These are phyloP conservation scores for Solanum clarkiae DNA, from an alignment of 257 asterid species.

Conservation along the genomic window DNA sequence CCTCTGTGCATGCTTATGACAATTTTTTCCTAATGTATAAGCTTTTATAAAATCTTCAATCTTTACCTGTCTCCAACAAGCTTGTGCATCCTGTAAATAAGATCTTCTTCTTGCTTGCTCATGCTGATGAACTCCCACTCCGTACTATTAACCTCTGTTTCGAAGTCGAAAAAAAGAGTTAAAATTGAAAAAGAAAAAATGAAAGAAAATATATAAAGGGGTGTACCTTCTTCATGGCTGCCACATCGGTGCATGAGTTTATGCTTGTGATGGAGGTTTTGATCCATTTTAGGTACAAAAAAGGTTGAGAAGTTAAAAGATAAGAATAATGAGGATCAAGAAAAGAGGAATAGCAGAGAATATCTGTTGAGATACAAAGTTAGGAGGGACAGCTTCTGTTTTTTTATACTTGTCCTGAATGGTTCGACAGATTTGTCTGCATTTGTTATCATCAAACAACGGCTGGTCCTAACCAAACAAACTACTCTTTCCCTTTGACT, in stretches of 20 bases:
- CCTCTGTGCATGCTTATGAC: background rate
- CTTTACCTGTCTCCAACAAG: constrained; percentile 58
- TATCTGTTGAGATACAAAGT: background rate
- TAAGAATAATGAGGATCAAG: background rate
- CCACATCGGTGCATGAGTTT: background rate
- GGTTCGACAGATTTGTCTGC: constrained; percentile 4
- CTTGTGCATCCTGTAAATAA: constrained; percentile 56
- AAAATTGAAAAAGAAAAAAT: no score
- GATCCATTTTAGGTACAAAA: background rate
- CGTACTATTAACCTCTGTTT: constrained; percentile 31
- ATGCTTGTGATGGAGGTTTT: background rate
- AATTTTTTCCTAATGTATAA: background rate
- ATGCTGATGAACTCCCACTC: constrained; percentile 32
- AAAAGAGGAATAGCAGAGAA: background rate
- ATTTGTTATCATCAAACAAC: background rate
- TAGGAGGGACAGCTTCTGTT: constrained; percentile 1
- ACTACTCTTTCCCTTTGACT: constrained; percentile 1
- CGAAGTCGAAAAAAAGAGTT: background rate
- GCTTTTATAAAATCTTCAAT: background rate
- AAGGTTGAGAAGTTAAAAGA: background rate
- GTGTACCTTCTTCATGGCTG: background rate
- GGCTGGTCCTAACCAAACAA: constrained; percentile 5
- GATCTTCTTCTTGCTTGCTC: constrained; percentile 59
- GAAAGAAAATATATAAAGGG: background rate
- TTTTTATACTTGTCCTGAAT: background rate